Percentiles rank a stretch among this genome's conserved stretches.
These are phyloP conservation scores for Hymenoscyphus scutula DNA, from an alignment of 2,329 filamentous ascomycete species.

Conservation along the genomic window DNA sequence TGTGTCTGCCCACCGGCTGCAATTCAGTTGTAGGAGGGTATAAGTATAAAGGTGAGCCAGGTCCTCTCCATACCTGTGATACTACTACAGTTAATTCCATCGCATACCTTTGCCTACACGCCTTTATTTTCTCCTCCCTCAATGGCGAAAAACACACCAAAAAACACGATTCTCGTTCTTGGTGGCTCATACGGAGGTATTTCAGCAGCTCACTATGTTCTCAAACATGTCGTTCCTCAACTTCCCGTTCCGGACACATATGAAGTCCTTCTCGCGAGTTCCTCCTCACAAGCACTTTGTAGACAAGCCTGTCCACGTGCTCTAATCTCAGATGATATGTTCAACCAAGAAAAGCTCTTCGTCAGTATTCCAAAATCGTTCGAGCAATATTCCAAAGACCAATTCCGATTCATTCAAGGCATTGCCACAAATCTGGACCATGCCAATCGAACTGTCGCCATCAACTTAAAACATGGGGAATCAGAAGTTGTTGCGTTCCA, in stretches of 20 bases:
- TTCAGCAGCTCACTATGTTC: conserved; percentile 51
- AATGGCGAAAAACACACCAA: conserved; percentile 12
- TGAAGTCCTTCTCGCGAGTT: conserved; percentile 44
- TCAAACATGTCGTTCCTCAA: conserved; percentile 49
- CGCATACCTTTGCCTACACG: no score
- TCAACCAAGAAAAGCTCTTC: conserved; percentile 46
- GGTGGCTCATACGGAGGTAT: conserved; percentile 54
- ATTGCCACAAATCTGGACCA: conserved; percentile 40
- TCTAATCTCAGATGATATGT: conserved; percentile 44
- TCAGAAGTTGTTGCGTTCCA: conserved; percentile 39
- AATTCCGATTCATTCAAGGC: conserved; percentile 45
- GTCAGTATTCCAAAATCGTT: conserved; percentile 41
- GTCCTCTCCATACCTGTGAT: background rate
- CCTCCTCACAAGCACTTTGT: conserved; percentile 42
- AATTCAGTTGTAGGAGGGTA: background rate
- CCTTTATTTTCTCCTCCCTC: no score
- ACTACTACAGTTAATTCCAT: background rate
- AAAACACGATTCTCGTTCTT: conserved; percentile 46
- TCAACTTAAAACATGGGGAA: conserved; percentile 23
- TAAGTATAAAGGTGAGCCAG: background rate
- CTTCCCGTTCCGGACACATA: conserved; percentile 39
- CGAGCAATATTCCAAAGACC: conserved; percentile 38
- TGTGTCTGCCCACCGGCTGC: background rate
- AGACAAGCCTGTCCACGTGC: conserved; percentile 47
- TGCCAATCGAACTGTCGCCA: conserved; percentile 35